phyloP scores from a whole-genome alignment of 305 asterid genomes.

The Vinca major region DNA sequence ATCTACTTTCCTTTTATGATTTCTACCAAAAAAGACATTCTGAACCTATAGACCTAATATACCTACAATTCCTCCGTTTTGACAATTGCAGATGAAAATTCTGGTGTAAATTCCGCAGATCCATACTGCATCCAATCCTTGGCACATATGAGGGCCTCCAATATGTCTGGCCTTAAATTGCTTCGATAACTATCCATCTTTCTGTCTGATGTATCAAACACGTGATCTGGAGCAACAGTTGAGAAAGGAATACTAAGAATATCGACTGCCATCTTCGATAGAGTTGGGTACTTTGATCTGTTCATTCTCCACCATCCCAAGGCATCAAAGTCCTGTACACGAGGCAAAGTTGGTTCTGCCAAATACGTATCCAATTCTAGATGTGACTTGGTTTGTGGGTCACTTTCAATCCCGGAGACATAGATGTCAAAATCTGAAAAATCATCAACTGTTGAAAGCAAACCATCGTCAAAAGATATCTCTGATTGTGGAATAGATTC shows the following conservation, averaged over 20 bases:
- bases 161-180: slow-evolving; percentile 33
- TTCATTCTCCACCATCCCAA: slow-evolving; percentile 76
- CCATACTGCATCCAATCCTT: slow-evolving; percentile 67
- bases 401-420: slow-evolving; percentile 36
- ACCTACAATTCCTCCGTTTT: slow-evolving; percentile 29
- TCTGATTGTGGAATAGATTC: slow-evolving; percentile 37
- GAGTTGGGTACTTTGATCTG: slow-evolving; percentile 42
- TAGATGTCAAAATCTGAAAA: slow-evolving; percentile 49
- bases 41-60: slow-evolving; percentile 1
- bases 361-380: slow-evolving; percentile 59
- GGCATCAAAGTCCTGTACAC: slow-evolving; percentile 63
- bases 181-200: slow-evolving; percentile 39
- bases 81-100: slow-evolving; percentile 19
- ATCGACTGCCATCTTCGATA: slow-evolving; percentile 68
- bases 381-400: slow-evolving; percentile 27
- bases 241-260: slow-evolving; percentile 62
- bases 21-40: background rate
- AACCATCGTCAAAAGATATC: slow-evolving; percentile 28
- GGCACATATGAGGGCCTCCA: slow-evolving; percentile 61
- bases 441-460: slow-evolving; percentile 33
- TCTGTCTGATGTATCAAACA: slow-evolving; percentile 42
- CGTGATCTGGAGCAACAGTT: slow-evolving; percentile 38
- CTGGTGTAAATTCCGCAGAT: slow-evolving; percentile 16
- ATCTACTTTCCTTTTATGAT: background rate
- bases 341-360: slow-evolving; percentile 50